A percentile compares a stretch with the other conserved stretches of the same genome.
These are phyloP conservation scores for Trichoderma koningii DNA, from an alignment of 2,329 filamentous ascomycete genomes.

Conservation along the genomic window DNA sequence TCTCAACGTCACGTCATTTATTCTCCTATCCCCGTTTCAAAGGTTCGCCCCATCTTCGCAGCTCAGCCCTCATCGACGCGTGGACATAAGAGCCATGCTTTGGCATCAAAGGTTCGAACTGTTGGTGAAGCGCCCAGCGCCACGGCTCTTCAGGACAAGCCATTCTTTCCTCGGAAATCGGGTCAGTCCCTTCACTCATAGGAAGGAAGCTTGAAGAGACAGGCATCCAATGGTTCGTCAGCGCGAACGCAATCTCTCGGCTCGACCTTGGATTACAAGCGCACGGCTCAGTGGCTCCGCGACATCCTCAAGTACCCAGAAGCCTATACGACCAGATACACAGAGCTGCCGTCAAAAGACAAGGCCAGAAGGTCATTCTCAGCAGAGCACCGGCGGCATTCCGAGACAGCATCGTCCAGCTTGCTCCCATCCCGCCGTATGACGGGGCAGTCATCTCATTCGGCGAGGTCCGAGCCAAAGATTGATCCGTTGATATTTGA, in stretches of 20 bases:
- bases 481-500: conserved; percentile 40
- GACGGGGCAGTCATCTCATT: conserved; percentile 30
- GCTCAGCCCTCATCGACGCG: not conserved
- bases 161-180: conserved; percentile 16
- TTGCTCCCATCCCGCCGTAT: conserved; percentile 29
- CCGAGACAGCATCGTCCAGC: conserved; percentile 32
- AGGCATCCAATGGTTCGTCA: conserved; percentile 24
- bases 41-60: conserved; percentile 29
- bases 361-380: conserved; percentile 25
- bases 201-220: conserved; percentile 9
- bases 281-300: conserved; percentile 41
- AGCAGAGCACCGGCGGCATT: conserved; percentile 30
- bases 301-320: conserved; percentile 37
- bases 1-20: conserved; percentile 24
- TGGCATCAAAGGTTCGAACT: conserved; percentile 26
- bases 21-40: conserved; percentile 29
- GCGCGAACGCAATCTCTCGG: conserved; percentile 34
- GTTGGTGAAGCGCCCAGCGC: not conserved
- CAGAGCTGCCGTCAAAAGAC: conserved; percentile 33
- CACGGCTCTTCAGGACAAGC: not conserved
- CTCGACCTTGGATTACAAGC: conserved; percentile 39
- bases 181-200: conserved; percentile 23
- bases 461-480: conserved; percentile 31
- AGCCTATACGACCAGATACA: conserved; percentile 35
- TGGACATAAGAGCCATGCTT: conserved; percentile 14